Evolutionary conservation across 169 alveolate genomes (phyloP).

Genomic region (Plasmodium gonderi): DNA sequence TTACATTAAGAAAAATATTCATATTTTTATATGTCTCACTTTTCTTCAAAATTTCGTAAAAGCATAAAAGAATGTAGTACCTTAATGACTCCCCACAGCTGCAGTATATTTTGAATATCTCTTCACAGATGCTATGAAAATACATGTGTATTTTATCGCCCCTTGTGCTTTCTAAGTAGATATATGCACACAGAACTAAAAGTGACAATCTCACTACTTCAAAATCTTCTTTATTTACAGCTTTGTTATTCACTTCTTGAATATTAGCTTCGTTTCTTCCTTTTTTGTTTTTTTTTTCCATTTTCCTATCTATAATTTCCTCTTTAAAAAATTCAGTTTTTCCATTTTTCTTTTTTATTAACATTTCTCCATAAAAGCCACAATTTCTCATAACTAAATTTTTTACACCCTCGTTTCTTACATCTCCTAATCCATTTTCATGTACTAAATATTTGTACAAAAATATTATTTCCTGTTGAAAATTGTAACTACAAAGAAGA

Average conservation of each 20-base stretch:
- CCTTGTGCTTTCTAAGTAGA: conserved; percentile 18
- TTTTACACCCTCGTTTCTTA: not conserved
- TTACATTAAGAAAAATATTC: conserved; percentile 20
- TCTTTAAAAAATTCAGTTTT: conserved; percentile 12
- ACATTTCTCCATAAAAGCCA: conserved; percentile 21
- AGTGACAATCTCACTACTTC: conserved; percentile 38
- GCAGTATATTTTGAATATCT: conserved; percentile 28
- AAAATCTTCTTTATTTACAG: not conserved
- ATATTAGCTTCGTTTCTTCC: not conserved
- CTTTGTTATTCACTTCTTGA: not conserved
- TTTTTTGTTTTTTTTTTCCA: not conserved
- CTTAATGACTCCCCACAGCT: not conserved
- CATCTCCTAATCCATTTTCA: not conserved
- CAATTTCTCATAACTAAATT: not conserved
- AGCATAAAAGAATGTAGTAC: conserved; percentile 41
- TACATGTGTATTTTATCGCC: conserved; percentile 6
- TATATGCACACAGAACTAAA: conserved; percentile 9
- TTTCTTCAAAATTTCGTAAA: conserved; percentile 52
- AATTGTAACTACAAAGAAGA: conserved; percentile 12
- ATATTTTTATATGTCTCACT: conserved; percentile 42
- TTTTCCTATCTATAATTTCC: not conserved
- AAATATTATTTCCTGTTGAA: conserved; percentile 24
- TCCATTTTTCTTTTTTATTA: conserved; percentile 31
- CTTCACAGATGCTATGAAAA: conserved; percentile 29
- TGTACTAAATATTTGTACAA: conserved; percentile 27